A percentile compares a stretch with the other conserved stretches of the same genome.
phyloP scores from a whole-genome alignment of 176 grass and related monocot species.

The Carex myosuroides region DNA sequence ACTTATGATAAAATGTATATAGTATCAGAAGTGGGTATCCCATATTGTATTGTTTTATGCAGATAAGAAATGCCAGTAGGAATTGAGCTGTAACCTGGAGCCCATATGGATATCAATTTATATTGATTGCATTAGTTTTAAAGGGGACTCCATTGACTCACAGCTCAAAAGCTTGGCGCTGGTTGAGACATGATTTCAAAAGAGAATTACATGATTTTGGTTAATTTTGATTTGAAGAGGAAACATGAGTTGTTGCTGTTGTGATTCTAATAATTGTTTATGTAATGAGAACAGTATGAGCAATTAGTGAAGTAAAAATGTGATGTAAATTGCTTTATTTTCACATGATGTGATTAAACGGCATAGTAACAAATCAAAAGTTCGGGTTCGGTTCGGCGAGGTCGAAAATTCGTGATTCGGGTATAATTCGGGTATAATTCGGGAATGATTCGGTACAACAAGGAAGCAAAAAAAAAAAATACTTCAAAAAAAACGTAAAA shows the following conservation, averaged over 20 bases:
- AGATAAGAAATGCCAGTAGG: constrained; percentile 1
- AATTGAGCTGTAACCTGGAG: background rate
- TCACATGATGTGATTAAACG: no score
- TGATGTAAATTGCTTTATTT: no score
- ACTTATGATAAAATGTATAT: no score
- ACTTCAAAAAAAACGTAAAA: no score
- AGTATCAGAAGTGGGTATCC: background rate
- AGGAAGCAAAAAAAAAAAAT: no score
- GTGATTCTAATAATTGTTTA: background rate
- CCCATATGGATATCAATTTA: background rate
- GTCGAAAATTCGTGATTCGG: no score
- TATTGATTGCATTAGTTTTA: background rate
- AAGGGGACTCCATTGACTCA: background rate
- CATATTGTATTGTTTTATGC: background rate
- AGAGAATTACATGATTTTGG: background rate
- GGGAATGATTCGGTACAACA: no score
- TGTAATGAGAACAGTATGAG: background rate
- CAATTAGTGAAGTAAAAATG: no score
- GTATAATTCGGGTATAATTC: no score
- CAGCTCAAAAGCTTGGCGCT: background rate
- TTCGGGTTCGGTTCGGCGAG: no score
- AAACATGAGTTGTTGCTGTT: background rate
- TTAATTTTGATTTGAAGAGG: background rate
- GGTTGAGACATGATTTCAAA: background rate
- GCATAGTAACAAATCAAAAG: no score